Evolutionary conservation across 345 rosid genomes (phyloP), one percentile per base, ranked within the genome.

Genomic region (Limnanthes douglasii): DNA sequence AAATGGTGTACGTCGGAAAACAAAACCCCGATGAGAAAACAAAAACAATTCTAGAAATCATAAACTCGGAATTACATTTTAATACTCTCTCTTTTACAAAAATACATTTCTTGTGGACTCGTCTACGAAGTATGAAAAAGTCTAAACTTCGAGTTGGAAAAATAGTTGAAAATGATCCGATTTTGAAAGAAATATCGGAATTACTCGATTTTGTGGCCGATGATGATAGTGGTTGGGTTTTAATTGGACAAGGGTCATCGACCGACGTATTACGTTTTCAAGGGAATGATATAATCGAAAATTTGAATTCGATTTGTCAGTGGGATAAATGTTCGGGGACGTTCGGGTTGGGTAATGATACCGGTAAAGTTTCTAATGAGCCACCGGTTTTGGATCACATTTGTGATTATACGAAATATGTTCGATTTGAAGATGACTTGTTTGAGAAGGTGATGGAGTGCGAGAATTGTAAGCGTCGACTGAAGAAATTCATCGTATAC

Each of bases 81-180:
- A 46, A 6, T 11, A n/a, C 43, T 3, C 50, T 72, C 29, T 42
- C 77, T 33, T 52, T 43, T 6, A 56, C 68, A 15, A 51, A 68
- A 26, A 18, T 73, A 23, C 56, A 51, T 17, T 69, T 58, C 57
- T 76, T 85, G 39, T 85, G 93, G 93, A 50, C 61, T 15, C 69
- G 93, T 13, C 28, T 85, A 34, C 73, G 69, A 39, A 59, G 93
- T 29, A 67, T 85, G 55, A 62, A 67, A 44, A 60, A 64, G 49
- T 80, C 86, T 0, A 67, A 46, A 37, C 51, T 62, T 15, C 51
- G 41, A 21, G 46, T 53, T 25, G 59, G 47, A 18, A 41, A 61
- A 36, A 22, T 32, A 8, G 42, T 46, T 11, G 18, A 55, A 21
- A 30, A 48, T 1, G 75, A 71, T 57, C 73, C 60, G 18, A 53